phyloP scores from a whole-genome alignment of 345 rosid species.

The Citrus unshiu region DNA sequence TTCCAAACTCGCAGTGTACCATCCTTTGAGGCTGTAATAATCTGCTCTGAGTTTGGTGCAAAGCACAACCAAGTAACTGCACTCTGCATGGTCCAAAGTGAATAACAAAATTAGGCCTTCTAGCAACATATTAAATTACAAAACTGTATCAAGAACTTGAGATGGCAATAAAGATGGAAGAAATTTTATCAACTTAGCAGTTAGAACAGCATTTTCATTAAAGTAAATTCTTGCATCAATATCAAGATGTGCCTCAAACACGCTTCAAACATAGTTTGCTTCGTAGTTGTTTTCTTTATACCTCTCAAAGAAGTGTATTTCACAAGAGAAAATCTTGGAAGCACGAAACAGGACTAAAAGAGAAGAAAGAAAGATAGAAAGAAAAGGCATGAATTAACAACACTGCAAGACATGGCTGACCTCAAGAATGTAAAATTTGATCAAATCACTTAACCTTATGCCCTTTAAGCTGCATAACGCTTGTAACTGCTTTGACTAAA shows the following conservation, averaged over 20 bases:
- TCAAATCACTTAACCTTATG: conserved; percentile 56
- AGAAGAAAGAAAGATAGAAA: background rate
- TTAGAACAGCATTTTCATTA: background rate
- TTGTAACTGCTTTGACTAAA: conserved; percentile 83
- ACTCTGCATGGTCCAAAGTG: conserved; percentile 53
- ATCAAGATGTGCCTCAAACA: background rate
- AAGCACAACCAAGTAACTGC: conserved; percentile 98
- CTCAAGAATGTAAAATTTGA: background rate
- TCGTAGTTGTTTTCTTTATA: background rate
- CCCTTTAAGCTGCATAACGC: conserved; percentile 96
- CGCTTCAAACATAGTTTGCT: background rate
- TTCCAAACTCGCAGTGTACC: conserved; percentile 90
- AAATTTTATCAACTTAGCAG: background rate
- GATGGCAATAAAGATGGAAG: background rate
- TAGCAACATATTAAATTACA: background rate
- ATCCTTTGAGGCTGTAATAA: conserved; percentile 93
- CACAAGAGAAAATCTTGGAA: background rate
- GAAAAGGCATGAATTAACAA: background rate
- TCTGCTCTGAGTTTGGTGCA: conserved; percentile 76
- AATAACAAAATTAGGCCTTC: conserved; percentile 2
- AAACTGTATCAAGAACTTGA: background rate
- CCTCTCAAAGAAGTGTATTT: background rate
- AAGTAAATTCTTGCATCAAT: background rate
- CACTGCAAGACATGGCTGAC: background rate
- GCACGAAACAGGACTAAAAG: background rate